Evolutionary conservation across 805 yeast genomes (phyloP).

Genomic region (Pichia cephalocereana): DNA sequence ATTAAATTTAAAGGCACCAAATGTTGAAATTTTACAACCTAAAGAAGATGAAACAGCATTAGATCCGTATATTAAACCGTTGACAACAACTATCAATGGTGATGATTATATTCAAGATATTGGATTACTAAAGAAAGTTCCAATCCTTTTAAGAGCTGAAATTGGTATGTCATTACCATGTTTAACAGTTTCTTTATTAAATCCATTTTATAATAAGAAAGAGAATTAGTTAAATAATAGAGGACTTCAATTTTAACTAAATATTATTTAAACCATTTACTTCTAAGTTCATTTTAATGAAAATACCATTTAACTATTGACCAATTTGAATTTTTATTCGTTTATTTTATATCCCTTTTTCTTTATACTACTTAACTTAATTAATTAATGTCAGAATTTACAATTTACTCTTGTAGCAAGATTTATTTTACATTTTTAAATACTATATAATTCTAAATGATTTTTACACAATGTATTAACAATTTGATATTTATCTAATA

Average conservation of each 20-base stretch:
- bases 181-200: slow-evolving; percentile 80
- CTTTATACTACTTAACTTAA: too few species aligned
- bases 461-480: too few species aligned
- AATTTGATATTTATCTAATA: not conserved
- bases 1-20: slow-evolving; percentile 32
- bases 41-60: slow-evolving; percentile 29
- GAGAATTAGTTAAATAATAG: not conserved
- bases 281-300: not conserved
- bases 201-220: slow-evolving; percentile 51
- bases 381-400: too few species aligned
- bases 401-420: too few species aligned
- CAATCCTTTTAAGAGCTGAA: slow-evolving; percentile 81
- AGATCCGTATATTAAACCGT: slow-evolving; percentile 47
- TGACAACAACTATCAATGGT: slow-evolving; percentile 53
- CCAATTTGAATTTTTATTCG: not conserved
- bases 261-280: not conserved
- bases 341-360: not conserved
- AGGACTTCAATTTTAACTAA: too few species aligned
- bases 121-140: slow-evolving; percentile 66
- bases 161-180: slow-evolving; percentile 95
- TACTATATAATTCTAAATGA: too few species aligned
- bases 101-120: slow-evolving; percentile 70
- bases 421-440: too few species aligned
- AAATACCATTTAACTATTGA: not conserved
- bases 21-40: slow-evolving; percentile 6